Conservation (phyloP, 176 grass and related monocot genomes). For the Phragmites australis region DNA sequence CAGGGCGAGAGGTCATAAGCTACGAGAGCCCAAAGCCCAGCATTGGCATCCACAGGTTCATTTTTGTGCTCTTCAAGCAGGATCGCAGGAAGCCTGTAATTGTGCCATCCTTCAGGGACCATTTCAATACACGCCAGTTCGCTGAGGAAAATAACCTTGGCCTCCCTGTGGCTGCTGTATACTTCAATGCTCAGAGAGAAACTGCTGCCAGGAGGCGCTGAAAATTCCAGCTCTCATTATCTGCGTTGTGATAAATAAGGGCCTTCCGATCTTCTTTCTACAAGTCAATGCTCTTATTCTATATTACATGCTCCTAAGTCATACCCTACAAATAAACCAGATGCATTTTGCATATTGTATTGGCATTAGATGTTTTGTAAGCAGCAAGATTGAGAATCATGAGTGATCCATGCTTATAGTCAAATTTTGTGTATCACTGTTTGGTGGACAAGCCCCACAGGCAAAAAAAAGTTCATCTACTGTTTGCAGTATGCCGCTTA, state of each 20-base stretch:
- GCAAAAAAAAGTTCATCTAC: slow-evolving; percentile 16
- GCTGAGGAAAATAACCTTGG: slow-evolving; percentile 76
- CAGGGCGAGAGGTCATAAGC: slow-evolving; percentile 69
- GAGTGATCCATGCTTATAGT: too few relatives aligned
- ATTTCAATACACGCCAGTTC: slow-evolving; percentile 79
- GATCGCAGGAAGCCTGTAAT: slow-evolving; percentile 49
- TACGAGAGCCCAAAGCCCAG: slow-evolving; percentile 85
- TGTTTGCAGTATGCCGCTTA: background rate
- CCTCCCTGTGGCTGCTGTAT: slow-evolving; percentile 84
- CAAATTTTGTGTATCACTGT: background rate
- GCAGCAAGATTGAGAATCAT: slow-evolving; percentile 3
- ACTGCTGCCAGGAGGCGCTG: slow-evolving; percentile 81
- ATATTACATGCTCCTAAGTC: background rate
- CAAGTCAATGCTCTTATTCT: background rate
- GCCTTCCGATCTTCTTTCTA: background rate
- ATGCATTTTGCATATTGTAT: slow-evolving; percentile 44
- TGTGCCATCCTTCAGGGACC: slow-evolving; percentile 55
- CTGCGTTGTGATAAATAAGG: slow-evolving; percentile 28
- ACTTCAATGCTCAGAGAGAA: slow-evolving; percentile 89
- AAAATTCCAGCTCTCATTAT: slow-evolving; percentile 3
- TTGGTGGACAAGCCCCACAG: slow-evolving; percentile 17
- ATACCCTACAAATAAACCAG: slow-evolving; percentile 44
- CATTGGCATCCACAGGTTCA: slow-evolving; percentile 94
- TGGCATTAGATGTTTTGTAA: slow-evolving; percentile 22
- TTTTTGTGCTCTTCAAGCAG: slow-evolving; percentile 96